phyloP scores from a whole-genome alignment of 1,284 basidiomycete species.

The Leccinum angustisporum region DNA sequence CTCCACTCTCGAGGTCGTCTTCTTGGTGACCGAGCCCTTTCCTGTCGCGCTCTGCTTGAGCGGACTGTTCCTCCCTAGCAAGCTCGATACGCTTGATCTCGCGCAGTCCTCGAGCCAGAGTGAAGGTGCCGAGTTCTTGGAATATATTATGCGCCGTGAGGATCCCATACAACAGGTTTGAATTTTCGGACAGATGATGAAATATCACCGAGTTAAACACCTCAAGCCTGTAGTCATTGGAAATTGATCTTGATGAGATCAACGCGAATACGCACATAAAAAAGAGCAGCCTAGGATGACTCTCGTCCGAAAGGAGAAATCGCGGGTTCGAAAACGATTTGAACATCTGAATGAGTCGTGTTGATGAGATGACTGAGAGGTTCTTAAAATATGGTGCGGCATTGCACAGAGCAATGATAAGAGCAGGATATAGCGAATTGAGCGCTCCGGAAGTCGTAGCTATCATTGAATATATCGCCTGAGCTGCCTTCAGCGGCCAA shows the following conservation, averaged over 20 bases:
- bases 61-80: conserved; percentile 65
- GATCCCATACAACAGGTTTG: conserved; percentile 86
- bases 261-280: conserved; percentile 63
- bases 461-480: conserved; percentile 87
- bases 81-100: conserved; percentile 78
- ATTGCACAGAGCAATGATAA: conserved; percentile 89
- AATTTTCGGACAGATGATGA: conserved; percentile 73
- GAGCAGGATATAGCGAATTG: conserved; percentile 85
- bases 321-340: conserved; percentile 85
- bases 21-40: conserved; percentile 32
- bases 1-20: conserved; percentile 33
- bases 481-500: conserved; percentile 14
- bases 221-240: conserved; percentile 64
- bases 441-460: conserved; percentile 83
- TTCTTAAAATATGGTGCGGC: conserved; percentile 83
- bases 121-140: conserved; percentile 87
- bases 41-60: conserved; percentile 38
- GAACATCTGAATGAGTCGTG: conserved; percentile 84
- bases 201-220: conserved; percentile 85
- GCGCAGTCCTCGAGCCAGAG: conserved; percentile 76
- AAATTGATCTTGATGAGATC: not conserved
- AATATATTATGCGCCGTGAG: conserved; percentile 81
- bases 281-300: conserved; percentile 88
- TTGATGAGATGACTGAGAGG: conserved; percentile 79
- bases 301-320: conserved; percentile 91